Evolutionary conservation across 345 rosid species (phyloP), one percentile per base, ranked within the genome.

Genomic region (Ceriops decandra): DNA sequence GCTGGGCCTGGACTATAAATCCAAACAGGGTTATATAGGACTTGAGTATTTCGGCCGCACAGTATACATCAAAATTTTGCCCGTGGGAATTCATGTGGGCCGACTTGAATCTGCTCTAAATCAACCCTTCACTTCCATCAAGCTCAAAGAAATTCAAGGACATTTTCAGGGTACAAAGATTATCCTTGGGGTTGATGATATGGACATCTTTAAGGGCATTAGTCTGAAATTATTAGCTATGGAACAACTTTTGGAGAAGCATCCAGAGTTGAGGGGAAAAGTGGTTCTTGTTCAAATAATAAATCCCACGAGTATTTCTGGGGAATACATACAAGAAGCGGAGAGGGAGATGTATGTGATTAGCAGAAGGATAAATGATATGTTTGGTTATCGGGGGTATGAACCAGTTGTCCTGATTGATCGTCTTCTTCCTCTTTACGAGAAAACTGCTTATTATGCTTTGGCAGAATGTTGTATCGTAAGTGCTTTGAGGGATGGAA

Each of bases 141-240:
- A 72, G 62, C 77, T 79, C 46, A 60, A 64, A 22, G 85, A 79
- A 66, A 69, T 82, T 36, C 77, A 68, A 68, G 53, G 72, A 47
- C 79, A 75, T 71, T 82, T 79, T 28, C 21, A 53, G 70, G 86
- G 77, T 52, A 77, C 72, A 33, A 77, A 54, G 71, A 35, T 82
- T 53, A 70, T 82, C 27, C 67, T 82, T 32, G 86, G 86, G 15
- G 76, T 77, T 19, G 86, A 82, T 64, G 86, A 82, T 69, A 80
- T 77, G 86, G 86, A 82, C 67, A 80, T 82, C 46, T 79, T 82
- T 62, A 82, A 82, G 59, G 86, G 86, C 38, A 72, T 82, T 27
- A 77, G 81, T 67, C 71, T 80, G 57, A 80, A 82, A 70, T 62
- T 82, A 57, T 61, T 79, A 0, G 86, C 86, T 4, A 38, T 80